phyloP scores from a whole-genome alignment of 345 rosid species.

The Physaria fendleri region DNA sequence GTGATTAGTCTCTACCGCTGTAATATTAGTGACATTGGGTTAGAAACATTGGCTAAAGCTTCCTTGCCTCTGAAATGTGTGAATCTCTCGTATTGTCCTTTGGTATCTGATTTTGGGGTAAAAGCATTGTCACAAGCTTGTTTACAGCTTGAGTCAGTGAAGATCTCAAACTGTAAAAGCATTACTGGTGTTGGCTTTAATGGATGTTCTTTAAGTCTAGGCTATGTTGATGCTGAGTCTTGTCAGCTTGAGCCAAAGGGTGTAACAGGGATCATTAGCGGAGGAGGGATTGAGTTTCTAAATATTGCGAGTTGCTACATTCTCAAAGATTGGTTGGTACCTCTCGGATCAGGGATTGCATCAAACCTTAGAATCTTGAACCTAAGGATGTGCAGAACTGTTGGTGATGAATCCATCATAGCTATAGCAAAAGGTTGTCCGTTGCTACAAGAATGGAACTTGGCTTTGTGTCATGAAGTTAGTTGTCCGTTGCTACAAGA shows the following conservation, averaged over 20 bases:
- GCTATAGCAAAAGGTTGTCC: constrained; percentile 77
- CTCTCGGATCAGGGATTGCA: constrained; percentile 50
- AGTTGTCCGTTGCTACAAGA: constrained; percentile 65
- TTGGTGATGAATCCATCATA: constrained; percentile 51
- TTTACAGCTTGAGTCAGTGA: constrained; percentile 43
- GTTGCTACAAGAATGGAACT: constrained; percentile 60
- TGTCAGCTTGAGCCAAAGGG: constrained; percentile 55
- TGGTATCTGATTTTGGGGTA: constrained; percentile 48
- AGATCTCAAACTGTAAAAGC: constrained; percentile 45
- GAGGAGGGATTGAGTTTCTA: constrained; percentile 58
- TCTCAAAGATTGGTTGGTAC: constrained; percentile 33
- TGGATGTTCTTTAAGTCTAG: constrained; percentile 51
- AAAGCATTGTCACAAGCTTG: constrained; percentile 42
- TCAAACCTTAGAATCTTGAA: constrained; percentile 48
- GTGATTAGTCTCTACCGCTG: constrained; percentile 57
- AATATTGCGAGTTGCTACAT: constrained; percentile 30
- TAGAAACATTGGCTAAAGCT: constrained; percentile 42
- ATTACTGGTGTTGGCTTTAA: constrained; percentile 49
- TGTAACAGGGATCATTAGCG: constrained; percentile 50
- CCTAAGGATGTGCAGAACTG: constrained; percentile 51
- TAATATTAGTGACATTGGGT: constrained; percentile 46
- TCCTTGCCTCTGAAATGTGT: constrained; percentile 40
- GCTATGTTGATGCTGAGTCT: constrained; percentile 46
- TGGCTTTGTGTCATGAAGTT: constrained; percentile 61
- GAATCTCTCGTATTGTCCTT: constrained; percentile 50